Base-by-base conservation (phyloP, 805 yeast species). In the Clavispora santaluciae region DNA sequence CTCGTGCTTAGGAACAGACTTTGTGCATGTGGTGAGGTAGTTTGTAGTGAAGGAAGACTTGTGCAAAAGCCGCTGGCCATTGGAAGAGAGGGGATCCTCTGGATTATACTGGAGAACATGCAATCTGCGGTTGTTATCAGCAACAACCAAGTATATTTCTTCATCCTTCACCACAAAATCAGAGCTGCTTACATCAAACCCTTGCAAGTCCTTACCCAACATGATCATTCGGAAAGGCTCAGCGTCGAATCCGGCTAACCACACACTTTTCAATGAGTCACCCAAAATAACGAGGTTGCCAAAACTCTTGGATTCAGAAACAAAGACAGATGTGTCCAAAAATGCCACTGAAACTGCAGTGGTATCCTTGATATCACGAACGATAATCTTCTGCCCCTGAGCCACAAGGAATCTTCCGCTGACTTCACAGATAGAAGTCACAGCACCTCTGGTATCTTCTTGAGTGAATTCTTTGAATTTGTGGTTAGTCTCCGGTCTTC, bases 331-430 rank as follows among this genome's bases (percentile, higher is more conserved):
- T n/a, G 89, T 76, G 58, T 93, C 98, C 40, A 83, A 70, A 54
- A 93, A 93, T 1, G 98, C 98, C 4, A 93, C 96, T 0, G 98
- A 96, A 22, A 85, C 88, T 3, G 88, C 87, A 40, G 86, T 85
- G 59, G 86, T 93, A 53, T 86, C 95, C 54, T 86, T 90, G 36
- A 89, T 70, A 57, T 86, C 91, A 54, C 97, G 73, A 2, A 90
- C 81, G 50, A 91, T 68, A 22, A 78, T 60, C 51, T 84, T 85
- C 60, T 86, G 95, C 4, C 96, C 96, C 60, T 91, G 98, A 3
- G 89, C 78, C 3, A 82, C 80, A 31, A 89, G 71, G 43, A 91
- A 78, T 46, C 95, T 69, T 3, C 97, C 97, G 61, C 90, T 79
- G 9, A 90, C 73, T 39, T 83, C 93, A 55, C 84, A 78, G 1